A percentile compares a stretch with the other conserved stretches of the same genome.
Evolutionary conservation across 2,329 filamentous ascomycete genomes (phyloP).

Genomic region (Colletotrichum echinochloae): DNA sequence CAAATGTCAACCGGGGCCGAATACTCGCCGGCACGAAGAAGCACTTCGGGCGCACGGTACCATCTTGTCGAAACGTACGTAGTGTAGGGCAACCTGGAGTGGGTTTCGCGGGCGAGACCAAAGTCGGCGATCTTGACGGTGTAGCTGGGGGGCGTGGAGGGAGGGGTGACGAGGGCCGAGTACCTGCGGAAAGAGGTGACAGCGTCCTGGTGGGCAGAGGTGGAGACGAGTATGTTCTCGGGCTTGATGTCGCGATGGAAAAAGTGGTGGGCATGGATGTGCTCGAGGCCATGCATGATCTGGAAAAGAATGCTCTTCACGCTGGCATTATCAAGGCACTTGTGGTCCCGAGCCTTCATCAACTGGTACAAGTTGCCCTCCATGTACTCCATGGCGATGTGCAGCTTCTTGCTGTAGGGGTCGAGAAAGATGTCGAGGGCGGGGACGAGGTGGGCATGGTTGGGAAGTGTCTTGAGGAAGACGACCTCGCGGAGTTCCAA

Average conservation of each 20-base stretch:
- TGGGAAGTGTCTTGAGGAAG: constrained; percentile 89
- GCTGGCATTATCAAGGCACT: constrained; percentile 86
- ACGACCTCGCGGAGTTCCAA: constrained; percentile 96
- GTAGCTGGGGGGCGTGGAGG: constrained; percentile 92
- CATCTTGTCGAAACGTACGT: constrained; percentile 98
- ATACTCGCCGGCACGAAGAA: constrained; percentile 94
- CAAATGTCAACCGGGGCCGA: constrained; percentile 98
- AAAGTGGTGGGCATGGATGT: constrained; percentile 97
- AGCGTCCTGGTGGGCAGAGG: constrained; percentile 84
- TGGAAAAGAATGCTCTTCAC: constrained; percentile 99
- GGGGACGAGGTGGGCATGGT: constrained; percentile 93
- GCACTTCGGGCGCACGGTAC: constrained; percentile 96
- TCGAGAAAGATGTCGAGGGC: constrained; percentile 98
- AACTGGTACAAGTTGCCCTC: constrained; percentile 98
- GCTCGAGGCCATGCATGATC: constrained; percentile 94
- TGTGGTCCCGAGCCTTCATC: constrained; percentile 98
- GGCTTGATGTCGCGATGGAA: constrained; percentile 99
- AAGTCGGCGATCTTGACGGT: constrained; percentile 99
- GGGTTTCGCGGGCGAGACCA: constrained; percentile 94
- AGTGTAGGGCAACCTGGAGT: constrained; percentile 95
- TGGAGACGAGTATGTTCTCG: constrained; percentile 97
- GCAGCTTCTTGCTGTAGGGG: constrained; percentile 93
- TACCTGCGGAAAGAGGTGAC: constrained; percentile 89
- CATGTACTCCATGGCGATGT: constrained; percentile 99
- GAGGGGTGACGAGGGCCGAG: constrained; percentile 91